Conservation (phyloP, 2,329 filamentous ascomycete species). For the Seiridium unicorne region DNA sequence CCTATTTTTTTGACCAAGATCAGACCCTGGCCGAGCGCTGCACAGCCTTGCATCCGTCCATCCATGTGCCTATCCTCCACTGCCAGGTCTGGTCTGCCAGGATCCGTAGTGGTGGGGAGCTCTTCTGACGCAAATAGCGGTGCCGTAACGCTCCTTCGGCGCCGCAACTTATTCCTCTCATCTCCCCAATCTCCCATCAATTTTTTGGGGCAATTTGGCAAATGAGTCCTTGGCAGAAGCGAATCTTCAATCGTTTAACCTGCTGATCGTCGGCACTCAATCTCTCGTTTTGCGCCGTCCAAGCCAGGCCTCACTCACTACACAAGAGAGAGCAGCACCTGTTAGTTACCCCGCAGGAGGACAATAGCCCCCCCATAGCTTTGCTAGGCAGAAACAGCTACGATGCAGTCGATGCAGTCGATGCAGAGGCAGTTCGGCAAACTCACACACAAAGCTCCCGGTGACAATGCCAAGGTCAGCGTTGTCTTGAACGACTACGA, state of each 20-base stretch:
- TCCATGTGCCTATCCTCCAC: not conserved
- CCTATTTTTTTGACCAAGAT: too few relatives aligned
- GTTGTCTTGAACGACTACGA: slow-evolving; percentile 77
- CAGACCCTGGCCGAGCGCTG: not conserved
- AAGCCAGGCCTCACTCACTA: not conserved
- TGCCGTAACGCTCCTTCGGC: not conserved
- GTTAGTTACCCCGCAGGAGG: not conserved
- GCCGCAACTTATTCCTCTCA: not conserved
- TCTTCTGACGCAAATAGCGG: not conserved
- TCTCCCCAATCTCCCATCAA: not conserved
- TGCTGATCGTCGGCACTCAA: not conserved
- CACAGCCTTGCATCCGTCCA: not conserved
- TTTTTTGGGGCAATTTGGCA: not conserved
- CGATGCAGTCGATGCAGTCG: slow-evolving; percentile 55
- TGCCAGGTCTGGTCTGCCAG: not conserved
- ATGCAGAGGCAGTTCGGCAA: slow-evolving; percentile 75
- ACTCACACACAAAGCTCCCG: slow-evolving; percentile 65
- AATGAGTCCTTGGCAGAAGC: not conserved
- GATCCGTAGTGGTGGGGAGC: not conserved
- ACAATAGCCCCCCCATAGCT: not conserved
- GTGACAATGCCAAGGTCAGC: slow-evolving; percentile 74
- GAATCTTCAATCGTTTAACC: not conserved
- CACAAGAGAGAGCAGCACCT: not conserved
- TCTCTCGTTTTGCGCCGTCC: not conserved
- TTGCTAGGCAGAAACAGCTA: not conserved